These are phyloP conservation scores for Leucosporidium scottii DNA, from an alignment of 768 basidiomycete species.

Conservation along the genomic window DNA sequence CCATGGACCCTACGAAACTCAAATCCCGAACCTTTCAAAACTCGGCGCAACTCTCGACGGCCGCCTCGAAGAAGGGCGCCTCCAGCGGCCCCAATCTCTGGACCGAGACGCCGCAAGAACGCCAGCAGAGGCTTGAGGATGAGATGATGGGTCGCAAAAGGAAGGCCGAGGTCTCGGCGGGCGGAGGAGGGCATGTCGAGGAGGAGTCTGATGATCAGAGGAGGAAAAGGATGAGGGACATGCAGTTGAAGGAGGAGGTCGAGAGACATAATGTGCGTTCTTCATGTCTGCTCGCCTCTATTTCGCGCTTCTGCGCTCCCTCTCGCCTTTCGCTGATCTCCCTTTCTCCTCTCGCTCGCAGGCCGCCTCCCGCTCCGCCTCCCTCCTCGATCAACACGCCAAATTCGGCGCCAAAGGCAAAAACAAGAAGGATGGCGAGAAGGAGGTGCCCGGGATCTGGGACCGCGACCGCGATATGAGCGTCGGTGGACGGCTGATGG, in stretches of 20 bases:
- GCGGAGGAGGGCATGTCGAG: slow-evolving; percentile 60
- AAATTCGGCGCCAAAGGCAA: slow-evolving; percentile 35
- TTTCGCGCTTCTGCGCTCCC: neutral
- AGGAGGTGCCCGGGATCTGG: slow-evolving; percentile 70
- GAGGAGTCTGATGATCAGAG: slow-evolving; percentile 29
- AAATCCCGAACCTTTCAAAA: slow-evolving; percentile 66
- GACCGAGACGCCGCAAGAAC: slow-evolving; percentile 95
- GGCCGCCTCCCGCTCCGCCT: slow-evolving; percentile 45
- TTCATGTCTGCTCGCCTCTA: neutral
- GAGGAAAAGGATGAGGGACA: slow-evolving; percentile 22
- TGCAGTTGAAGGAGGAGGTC: slow-evolving; percentile 24
- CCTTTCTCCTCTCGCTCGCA: too few species aligned
- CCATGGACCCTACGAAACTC: slow-evolving; percentile 77
- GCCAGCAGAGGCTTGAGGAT: slow-evolving; percentile 82
- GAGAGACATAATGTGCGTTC: slow-evolving; percentile 33
- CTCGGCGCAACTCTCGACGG: slow-evolving; percentile 20
- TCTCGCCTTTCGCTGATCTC: neutral
- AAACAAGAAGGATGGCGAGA: slow-evolving; percentile 47
- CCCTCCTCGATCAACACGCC: slow-evolving; percentile 54
- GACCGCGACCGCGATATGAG: slow-evolving; percentile 88
- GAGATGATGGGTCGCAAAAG: slow-evolving; percentile 84
- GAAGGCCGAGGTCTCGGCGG: slow-evolving; percentile 50
- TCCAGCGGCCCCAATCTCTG: slow-evolving; percentile 53
- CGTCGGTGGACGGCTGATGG: slow-evolving; percentile 78
- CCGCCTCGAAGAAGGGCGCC: slow-evolving; percentile 44